Conservation (phyloP, 139 green algal species). For the Picocystis salinarum region DNA sequence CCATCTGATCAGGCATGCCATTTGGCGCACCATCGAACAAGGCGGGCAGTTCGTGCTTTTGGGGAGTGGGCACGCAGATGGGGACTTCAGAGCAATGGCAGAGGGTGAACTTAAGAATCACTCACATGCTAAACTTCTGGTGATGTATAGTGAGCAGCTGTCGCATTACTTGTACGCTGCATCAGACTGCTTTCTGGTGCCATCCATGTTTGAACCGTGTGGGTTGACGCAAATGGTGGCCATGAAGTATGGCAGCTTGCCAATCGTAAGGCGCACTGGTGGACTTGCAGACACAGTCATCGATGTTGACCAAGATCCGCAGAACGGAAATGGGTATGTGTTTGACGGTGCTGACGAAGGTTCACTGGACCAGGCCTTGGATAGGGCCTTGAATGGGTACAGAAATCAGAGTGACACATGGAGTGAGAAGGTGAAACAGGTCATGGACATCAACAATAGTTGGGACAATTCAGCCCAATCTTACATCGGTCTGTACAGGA, state of each 20-base stretch:
- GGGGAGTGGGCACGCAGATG: constrained; percentile 59
- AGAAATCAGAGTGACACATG: not conserved
- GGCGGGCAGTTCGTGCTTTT: constrained; percentile 85
- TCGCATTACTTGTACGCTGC: constrained; percentile 77
- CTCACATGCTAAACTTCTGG: constrained; percentile 21
- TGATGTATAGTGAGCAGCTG: constrained; percentile 66
- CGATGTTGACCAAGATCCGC: constrained; percentile 31
- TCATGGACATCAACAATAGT: constrained; percentile 11
- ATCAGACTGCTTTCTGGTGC: constrained; percentile 77
- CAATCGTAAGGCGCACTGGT: constrained; percentile 36
- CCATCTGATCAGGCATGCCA: constrained; percentile 66
- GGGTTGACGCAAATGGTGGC: constrained; percentile 78
- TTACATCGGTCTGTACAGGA: constrained; percentile 30
- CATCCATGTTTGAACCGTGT: constrained; percentile 91
- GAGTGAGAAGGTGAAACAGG: too few species aligned
- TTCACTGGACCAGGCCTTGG: constrained; percentile 19
- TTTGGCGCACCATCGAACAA: constrained; percentile 38
- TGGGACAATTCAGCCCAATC: constrained; percentile 14
- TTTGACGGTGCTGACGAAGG: constrained; percentile 70
- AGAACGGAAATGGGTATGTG: constrained; percentile 52
- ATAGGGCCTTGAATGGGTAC: not conserved
- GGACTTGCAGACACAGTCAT: constrained; percentile 68
- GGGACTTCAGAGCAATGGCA: constrained; percentile 51
- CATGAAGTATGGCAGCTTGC: constrained; percentile 53
- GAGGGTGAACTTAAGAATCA: constrained; percentile 32